Evolutionary conservation across 768 basidiomycete genomes (phyloP).

Genomic region (Agrocybe chaxingu): DNA sequence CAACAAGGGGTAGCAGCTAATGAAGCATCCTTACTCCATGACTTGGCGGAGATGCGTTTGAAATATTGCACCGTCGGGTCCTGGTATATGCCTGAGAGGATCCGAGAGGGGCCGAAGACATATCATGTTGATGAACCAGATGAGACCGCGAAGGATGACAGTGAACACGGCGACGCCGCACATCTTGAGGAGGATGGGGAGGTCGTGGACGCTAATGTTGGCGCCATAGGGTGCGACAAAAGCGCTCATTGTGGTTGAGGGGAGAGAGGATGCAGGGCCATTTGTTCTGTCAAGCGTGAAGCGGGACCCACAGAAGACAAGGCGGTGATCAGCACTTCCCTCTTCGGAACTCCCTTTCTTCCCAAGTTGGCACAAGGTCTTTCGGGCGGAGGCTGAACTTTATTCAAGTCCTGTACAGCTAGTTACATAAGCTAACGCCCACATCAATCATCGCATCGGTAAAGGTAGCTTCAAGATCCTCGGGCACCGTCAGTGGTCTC

Average conservation of each 20-base stretch:
- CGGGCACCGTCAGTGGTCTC: conserved; percentile 26
- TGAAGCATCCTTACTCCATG: conserved; percentile 38
- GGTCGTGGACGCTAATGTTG: background rate
- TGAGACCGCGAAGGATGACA: conserved; percentile 29
- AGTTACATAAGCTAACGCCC: conserved; percentile 29
- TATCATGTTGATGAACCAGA: conserved; percentile 42
- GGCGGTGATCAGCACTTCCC: conserved; percentile 3
- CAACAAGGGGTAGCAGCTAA: background rate
- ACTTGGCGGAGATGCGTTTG: conserved; percentile 43
- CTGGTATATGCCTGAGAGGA: conserved; percentile 45
- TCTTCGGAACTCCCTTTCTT: conserved; percentile 19
- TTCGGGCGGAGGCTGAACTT: conserved; percentile 30
- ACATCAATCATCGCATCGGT: conserved; percentile 11
- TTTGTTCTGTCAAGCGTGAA: background rate
- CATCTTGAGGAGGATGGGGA: conserved; percentile 19
- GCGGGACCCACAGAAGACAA: conserved; percentile 6
- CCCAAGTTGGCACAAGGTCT: conserved; percentile 6
- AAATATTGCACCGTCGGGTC: conserved; percentile 38
- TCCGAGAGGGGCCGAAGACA: conserved; percentile 43
- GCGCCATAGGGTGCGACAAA: background rate
- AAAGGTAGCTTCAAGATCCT: conserved; percentile 20
- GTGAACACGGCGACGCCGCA: conserved; percentile 25
- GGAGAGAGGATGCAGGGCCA: too few relatives aligned
- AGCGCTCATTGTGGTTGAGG: background rate
- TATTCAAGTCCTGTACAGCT: conserved; percentile 33